Evolutionary conservation across 768 basidiomycete species (phyloP), one percentile per base, ranked within the genome.

Genomic region (Mycena pura): DNA sequence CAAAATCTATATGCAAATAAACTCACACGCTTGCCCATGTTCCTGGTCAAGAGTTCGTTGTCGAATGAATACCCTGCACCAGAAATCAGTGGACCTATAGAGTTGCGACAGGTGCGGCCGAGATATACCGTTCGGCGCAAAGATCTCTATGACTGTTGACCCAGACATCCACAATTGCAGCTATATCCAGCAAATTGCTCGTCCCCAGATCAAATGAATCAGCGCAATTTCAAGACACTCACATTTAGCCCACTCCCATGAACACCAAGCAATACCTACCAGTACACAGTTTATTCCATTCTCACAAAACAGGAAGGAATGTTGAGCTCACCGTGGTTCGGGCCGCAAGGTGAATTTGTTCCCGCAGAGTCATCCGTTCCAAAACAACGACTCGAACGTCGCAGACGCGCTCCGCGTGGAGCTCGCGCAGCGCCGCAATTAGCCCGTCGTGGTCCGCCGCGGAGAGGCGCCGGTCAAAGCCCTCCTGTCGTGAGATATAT

Each of bases 241-340:
- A 78, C 77, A 52, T 89, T 88, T 10, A 93, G 77, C 36, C 89
- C 88, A 72, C 89, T 90, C 25, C 88, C 89, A 67, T 89, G 87
- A 19, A 88, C 84, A 31, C 86, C 88, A 40, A 89, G 70, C 66
- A 89, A 71, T 56, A 86, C 76, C 84, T 86, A 45, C n/a, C n/a
- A n/a, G n/a, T n/a, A n/a, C n/a, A n/a, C n/a, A n/a, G n/a, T n/a
- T n/a, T n/a, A n/a, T n/a, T n/a, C n/a, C n/a, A n/a, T n/a, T n/a
- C n/a, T n/a, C n/a, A n/a, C n/a, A n/a, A n/a, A n/a, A n/a, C n/a
- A n/a, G n/a, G n/a, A n/a, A n/a, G n/a, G n/a, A n/a, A n/a, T n/a
- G n/a, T 45, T 44, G 25, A 63, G 36, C 82, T 70, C 61, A 90
- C 87, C 22, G 87, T 90, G 24, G 87, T 88, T 61, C 84, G 76